Base-by-base conservation (phyloP, 495 filamentous ascomycete genomes). In the Aspergillus nidulans region DNA sequence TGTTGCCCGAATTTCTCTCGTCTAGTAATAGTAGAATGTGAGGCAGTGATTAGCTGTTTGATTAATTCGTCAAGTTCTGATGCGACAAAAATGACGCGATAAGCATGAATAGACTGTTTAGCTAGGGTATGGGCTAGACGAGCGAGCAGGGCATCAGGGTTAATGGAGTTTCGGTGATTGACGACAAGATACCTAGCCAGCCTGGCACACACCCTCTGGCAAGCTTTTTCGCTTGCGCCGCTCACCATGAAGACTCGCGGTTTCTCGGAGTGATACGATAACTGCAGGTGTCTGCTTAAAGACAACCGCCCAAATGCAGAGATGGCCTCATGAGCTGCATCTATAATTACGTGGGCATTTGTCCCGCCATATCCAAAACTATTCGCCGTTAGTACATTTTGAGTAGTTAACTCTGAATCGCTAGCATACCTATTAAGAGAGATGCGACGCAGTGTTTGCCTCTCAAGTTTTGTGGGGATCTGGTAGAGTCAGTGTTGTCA, bases 291-390 rank as follows among this genome's bases (percentile, higher is more conserved):
- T 4, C 25, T 56, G 32, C 44, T 48, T 23, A 55, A 55, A 6
- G 32, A 42, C 16, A 44, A 34, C 1, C 52, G 52, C 0, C 43
- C 52, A 3, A 55, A 40, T 4, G 19, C n/a, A 6, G 52, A 48
- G 32, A 55, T 55, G 19, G 45, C 45, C 18, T 55, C 52, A 6
- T 36, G 21, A 9, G 54, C 54, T 6, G 45, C 54, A 38, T 58
- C 56, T 3, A 58, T 30, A 28, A 58, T 58, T 20, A 58, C 49
- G 34, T 58, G 56, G 15, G 49, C 49, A 39, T 58, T 58, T 7
- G 49, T 49, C 25, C 56, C 56, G n/a, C 56, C 56, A 21, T 58
- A 58, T 15, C 56, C 56, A n/a, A 58, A 58, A 16, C 43, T 53
- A 19, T 18, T 55, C 24, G 23, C 7, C 1, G 15, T 45, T 7